A percentile compares a stretch with the other conserved stretches of the same genome.
These are phyloP conservation scores for Fusarium staphyleae DNA, from an alignment of 2,329 filamentous ascomycete genomes.

Conservation along the genomic window DNA sequence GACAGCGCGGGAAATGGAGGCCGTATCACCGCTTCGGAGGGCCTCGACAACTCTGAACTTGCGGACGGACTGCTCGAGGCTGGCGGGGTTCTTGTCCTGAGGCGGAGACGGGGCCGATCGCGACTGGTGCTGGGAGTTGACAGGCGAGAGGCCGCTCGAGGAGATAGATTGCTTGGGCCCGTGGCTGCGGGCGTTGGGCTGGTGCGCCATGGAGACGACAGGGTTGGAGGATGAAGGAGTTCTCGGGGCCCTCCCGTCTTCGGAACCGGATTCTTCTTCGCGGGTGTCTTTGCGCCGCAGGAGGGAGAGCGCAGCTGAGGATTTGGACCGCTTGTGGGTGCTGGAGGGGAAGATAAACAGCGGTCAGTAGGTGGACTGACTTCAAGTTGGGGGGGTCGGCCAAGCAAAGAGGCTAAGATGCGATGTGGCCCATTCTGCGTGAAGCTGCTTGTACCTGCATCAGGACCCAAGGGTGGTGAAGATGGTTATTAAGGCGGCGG, in stretches of 20 bases:
- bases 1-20: conserved; percentile 86
- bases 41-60: conserved; percentile 96
- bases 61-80: conserved; percentile 90
- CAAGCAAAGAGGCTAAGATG: conserved; percentile 26
- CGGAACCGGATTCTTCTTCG: conserved; percentile 61
- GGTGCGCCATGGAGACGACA: conserved; percentile 48
- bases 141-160: conserved; percentile 51
- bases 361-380: conserved; percentile 43
- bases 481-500: too few species aligned
- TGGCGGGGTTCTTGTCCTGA: conserved; percentile 54
- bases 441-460: conserved; percentile 17
- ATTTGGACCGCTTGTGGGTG: conserved; percentile 63
- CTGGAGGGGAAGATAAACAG: conserved; percentile 38
- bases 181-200: conserved; percentile 51
- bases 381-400: conserved; percentile 24
- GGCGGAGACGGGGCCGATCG: conserved; percentile 42
- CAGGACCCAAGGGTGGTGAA: conserved; percentile 6
- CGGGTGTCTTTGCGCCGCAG: conserved; percentile 60
- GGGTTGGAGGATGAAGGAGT: conserved; percentile 42
- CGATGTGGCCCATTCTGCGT: conserved; percentile 34
- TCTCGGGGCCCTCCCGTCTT: conserved; percentile 55
- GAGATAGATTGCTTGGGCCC: conserved; percentile 56
- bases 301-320: conserved; percentile 59
- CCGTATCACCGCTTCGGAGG: conserved; percentile 87
- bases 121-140: conserved; percentile 48